Evolutionary conservation across 1,284 basidiomycete species (phyloP).

Genomic region (Moesziomyces aphidis): DNA sequence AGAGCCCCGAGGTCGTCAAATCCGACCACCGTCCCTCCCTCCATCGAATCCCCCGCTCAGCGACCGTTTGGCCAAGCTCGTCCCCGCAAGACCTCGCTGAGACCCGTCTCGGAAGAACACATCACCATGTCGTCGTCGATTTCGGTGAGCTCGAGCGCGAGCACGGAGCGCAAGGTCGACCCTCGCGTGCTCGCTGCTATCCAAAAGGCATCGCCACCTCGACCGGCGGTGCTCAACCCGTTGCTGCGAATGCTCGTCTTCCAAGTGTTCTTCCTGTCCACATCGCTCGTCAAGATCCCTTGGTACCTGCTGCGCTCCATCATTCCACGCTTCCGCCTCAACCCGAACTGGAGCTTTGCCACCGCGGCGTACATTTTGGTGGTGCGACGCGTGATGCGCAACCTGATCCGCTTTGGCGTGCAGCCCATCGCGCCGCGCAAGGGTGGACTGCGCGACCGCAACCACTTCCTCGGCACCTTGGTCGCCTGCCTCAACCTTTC

Average conservation of each 20-base stretch:
- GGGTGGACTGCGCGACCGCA: conserved; percentile 57
- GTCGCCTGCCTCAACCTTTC: conserved; percentile 50
- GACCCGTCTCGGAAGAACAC: too few relatives aligned
- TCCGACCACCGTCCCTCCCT: too few relatives aligned
- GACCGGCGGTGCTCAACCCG: conserved; percentile 31
- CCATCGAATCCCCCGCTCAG: too few relatives aligned
- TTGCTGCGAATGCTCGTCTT: conserved; percentile 52
- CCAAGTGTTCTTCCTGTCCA: conserved; percentile 59
- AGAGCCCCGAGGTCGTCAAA: too few relatives aligned
- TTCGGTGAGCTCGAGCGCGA: conserved; percentile 17
- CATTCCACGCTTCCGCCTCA: conserved; percentile 46
- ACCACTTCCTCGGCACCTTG: conserved; percentile 48
- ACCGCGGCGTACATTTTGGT: conserved; percentile 52
- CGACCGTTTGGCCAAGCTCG: too few relatives aligned
- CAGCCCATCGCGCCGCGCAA: conserved; percentile 61
- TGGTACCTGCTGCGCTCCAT: conserved; percentile 49
- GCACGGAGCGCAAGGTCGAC: conserved; percentile 40
- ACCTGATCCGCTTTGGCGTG: conserved; percentile 52
- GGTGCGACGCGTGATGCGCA: conserved; percentile 52
- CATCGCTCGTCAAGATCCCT: conserved; percentile 47
- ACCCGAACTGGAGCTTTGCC: conserved; percentile 51
- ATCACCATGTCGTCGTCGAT: conserved; percentile 10
- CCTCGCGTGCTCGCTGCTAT: conserved; percentile 41
- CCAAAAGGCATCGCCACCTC: conserved; percentile 30
- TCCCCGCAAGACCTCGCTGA: too few relatives aligned